phyloP scores from a whole-genome alignment of 139 green algal genomes.

The Picochlorum sp. region DNA sequence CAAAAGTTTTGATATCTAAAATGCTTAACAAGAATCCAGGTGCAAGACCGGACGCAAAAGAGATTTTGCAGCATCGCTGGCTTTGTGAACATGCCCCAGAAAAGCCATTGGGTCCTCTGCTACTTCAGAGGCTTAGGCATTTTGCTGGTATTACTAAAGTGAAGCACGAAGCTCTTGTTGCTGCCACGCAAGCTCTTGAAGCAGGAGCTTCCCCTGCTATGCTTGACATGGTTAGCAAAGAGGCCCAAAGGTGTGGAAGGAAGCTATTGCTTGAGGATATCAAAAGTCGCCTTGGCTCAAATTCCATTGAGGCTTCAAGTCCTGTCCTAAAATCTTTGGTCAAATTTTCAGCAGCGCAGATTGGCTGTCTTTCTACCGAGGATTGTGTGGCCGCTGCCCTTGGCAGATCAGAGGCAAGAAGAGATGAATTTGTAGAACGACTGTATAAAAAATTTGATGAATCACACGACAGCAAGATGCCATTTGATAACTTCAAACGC shows the following conservation, averaged over 20 bases:
- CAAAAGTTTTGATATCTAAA: slow-evolving; percentile 29
- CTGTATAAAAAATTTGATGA: slow-evolving; percentile 12
- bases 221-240: not conserved
- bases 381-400: slow-evolving; percentile 13
- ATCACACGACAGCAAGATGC: not conserved
- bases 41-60: slow-evolving; percentile 7
- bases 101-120: slow-evolving; percentile 23
- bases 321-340: not conserved
- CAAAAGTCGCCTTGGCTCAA: not conserved
- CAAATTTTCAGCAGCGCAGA: not conserved
- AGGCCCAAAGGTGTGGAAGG: not conserved
- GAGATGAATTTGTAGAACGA: slow-evolving; percentile 3
- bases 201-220: not conserved
- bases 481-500: not conserved
- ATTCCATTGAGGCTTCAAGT: not conserved
- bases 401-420: not conserved
- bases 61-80: slow-evolving; percentile 33
- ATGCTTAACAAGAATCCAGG: slow-evolving; percentile 28
- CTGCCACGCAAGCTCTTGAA: slow-evolving; percentile 3
- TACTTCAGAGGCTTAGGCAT: slow-evolving; percentile 22
- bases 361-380: not conserved
- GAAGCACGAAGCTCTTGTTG: slow-evolving; percentile 69
- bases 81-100: slow-evolving; percentile 23
- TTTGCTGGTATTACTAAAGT: slow-evolving; percentile 73
- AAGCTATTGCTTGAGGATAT: not conserved